These are phyloP conservation scores for Mariannaea elegans DNA, from an alignment of 2,329 filamentous ascomycete species.

Conservation along the genomic window DNA sequence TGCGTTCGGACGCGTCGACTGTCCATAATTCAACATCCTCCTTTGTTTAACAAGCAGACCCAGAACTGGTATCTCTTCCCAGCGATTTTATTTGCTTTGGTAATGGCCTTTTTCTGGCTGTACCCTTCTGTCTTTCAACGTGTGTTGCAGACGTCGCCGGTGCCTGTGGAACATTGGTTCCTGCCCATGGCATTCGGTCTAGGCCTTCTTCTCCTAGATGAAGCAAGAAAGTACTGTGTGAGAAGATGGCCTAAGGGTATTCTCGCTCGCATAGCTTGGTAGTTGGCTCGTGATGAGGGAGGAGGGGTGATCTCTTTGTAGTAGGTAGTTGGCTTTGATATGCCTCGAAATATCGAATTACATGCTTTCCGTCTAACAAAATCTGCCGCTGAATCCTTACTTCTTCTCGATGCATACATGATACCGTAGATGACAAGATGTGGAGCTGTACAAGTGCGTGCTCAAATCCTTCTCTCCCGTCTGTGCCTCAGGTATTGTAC, in stretches of 20 bases:
- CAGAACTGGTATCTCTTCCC: slow-evolving; percentile 76
- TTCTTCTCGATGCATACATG: slow-evolving; percentile 18
- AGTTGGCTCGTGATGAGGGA: not conserved
- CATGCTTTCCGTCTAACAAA: slow-evolving; percentile 1
- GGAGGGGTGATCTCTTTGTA: not conserved
- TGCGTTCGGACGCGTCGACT: slow-evolving; percentile 72
- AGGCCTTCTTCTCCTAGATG: slow-evolving; percentile 22
- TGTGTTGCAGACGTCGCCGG: slow-evolving; percentile 66
- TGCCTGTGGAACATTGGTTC: slow-evolving; percentile 81
- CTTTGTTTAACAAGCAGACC: slow-evolving; percentile 69
- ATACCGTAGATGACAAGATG: not conserved
- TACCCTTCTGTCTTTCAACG: slow-evolving; percentile 73
- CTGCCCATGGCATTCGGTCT: slow-evolving; percentile 75
- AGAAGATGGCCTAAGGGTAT: slow-evolving; percentile 23
- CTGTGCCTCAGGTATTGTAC: not conserved
- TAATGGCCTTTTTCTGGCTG: slow-evolving; percentile 74
- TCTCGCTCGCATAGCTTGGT: slow-evolving; percentile 23
- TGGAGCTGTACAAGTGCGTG: not conserved
- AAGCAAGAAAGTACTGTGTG: slow-evolving; percentile 27
- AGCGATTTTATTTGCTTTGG: slow-evolving; percentile 73
- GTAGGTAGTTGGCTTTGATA: slow-evolving; percentile 3
- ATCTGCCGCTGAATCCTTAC: not conserved
- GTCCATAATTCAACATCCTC: slow-evolving; percentile 77
- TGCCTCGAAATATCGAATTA: not conserved
- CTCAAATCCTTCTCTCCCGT: not conserved